Conservation (phyloP, 1,139 yeast species). For the Candida sp. region DNA sequence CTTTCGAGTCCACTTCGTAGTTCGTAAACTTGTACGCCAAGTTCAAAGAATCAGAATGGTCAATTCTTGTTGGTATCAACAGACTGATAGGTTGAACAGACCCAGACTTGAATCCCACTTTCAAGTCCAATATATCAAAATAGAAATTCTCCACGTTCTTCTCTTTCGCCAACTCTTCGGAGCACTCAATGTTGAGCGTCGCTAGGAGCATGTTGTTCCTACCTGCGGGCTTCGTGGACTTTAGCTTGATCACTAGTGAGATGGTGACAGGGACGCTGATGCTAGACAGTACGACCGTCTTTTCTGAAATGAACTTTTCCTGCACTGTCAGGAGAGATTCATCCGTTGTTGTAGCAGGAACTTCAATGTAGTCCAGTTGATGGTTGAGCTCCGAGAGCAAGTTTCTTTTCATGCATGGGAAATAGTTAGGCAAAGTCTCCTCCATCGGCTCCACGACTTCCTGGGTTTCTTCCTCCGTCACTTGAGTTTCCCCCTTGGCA, state of each 20-base stretch:
- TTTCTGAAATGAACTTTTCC: neutral
- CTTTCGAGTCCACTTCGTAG: constrained; percentile 22
- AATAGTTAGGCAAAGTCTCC: constrained; percentile 21
- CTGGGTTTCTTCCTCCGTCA: neutral
- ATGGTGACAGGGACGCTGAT: constrained; percentile 25
- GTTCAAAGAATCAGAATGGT: constrained; percentile 35
- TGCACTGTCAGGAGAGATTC: neutral
- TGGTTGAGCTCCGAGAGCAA: constrained; percentile 29
- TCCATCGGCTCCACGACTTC: neutral
- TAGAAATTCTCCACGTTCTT: constrained; percentile 17
- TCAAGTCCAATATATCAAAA: constrained; percentile 44
- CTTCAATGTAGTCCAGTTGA: constrained; percentile 5
- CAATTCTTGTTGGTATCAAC: constrained; percentile 28
- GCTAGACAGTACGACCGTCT: constrained; percentile 2
- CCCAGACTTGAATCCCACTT: constrained; percentile 45
- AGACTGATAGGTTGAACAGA: constrained; percentile 26
- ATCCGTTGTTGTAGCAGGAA: neutral
- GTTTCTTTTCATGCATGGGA: constrained; percentile 24
- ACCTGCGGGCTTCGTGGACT: constrained; percentile 62
- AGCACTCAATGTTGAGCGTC: constrained; percentile 58
- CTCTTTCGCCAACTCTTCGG: constrained; percentile 38
- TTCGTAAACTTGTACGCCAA: constrained; percentile 49
- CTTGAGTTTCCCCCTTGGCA: neutral
- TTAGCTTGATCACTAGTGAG: constrained; percentile 52
- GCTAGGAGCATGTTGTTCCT: constrained; percentile 54